phyloP scores from a whole-genome alignment of 306 rosid genomes.

The Gynostemma pentaphyllum region DNA sequence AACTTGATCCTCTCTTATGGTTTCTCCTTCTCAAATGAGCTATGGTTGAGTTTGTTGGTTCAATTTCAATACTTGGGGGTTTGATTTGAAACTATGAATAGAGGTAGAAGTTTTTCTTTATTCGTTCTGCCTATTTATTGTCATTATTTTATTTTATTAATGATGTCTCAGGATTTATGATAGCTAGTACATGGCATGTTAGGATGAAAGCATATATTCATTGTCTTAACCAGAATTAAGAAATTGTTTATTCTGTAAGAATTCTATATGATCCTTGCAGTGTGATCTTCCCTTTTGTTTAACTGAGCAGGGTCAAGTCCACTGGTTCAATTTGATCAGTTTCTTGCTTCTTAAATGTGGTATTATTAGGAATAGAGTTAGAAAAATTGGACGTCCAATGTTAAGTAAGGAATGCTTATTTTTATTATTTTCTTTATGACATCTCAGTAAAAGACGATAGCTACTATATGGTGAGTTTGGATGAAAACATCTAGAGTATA shows the following conservation, averaged over 20 bases:
- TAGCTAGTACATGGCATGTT: not conserved
- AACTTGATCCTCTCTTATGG: not conserved
- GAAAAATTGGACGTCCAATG: not conserved
- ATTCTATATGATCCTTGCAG: not conserved
- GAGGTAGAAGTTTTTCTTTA: not conserved
- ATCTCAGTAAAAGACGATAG: not conserved
- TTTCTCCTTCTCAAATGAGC: not conserved
- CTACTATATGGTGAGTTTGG: not conserved
- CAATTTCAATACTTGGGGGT: not conserved
- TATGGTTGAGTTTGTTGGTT: not conserved
- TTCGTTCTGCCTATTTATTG: not conserved
- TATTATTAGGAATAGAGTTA: not conserved
- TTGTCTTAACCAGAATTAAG: not conserved
- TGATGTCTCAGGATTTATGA: not conserved
- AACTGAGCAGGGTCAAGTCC: not conserved
- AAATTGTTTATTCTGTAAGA: not conserved
- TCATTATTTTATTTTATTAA: not conserved
- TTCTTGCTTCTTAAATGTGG: not conserved
- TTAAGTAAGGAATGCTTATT: not conserved
- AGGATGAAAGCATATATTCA: not conserved
- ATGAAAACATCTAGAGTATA: not conserved
- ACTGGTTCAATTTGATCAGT: not conserved
- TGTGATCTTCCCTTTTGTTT: not conserved
- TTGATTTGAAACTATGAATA: not conserved
- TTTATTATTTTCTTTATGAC: not conserved